A percentile compares a stretch with the other conserved stretches of the same genome.
phyloP scores from a whole-genome alignment of 306 rosid species.

The Senna tora region DNA sequence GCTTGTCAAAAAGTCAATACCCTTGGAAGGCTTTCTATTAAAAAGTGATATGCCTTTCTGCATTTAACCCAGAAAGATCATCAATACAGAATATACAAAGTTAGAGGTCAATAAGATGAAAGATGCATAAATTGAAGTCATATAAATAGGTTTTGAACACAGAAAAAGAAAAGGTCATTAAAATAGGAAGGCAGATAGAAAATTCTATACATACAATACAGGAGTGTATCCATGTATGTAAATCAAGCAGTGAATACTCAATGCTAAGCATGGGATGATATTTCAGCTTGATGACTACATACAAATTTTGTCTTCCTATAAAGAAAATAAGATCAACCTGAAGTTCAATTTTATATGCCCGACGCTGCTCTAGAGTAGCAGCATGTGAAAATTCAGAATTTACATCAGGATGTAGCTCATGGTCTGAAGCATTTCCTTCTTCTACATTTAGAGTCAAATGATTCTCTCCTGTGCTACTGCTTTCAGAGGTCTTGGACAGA shows the following conservation, averaged over 20 bases:
- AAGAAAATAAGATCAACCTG: conserved; percentile 64
- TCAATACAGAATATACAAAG: conserved; percentile 46
- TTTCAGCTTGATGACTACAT: conserved; percentile 21
- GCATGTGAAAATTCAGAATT: conserved; percentile 83
- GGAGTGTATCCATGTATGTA: conserved; percentile 5
- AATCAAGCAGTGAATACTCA: conserved; percentile 29
- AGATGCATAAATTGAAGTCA: conserved; percentile 24
- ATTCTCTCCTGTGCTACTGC: conserved; percentile 58
- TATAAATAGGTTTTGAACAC: not conserved
- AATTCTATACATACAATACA: conserved; percentile 29
- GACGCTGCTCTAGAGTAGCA: conserved; percentile 90
- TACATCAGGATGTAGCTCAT: conserved; percentile 74
- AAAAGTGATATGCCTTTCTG: conserved; percentile 97
- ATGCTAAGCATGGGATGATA: conserved; percentile 29
- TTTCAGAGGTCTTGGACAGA: conserved; percentile 64
- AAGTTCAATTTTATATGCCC: conserved; percentile 92
- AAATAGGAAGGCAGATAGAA: conserved; percentile 4
- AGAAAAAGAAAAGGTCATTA: no score
- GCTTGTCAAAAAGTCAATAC: conserved; percentile 83
- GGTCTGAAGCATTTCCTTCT: conserved; percentile 78
- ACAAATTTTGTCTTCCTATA: conserved; percentile 20
- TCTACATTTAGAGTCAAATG: conserved; percentile 61
- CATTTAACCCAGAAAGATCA: conserved; percentile 55
- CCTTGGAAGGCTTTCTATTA: conserved; percentile 95
- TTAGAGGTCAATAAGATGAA: conserved; percentile 34